Percentiles rank a stretch among this genome's conserved stretches.
These are phyloP conservation scores for Trichosporon coremiiforme DNA, from an alignment of 1,284 basidiomycete species.

Conservation along the genomic window DNA sequence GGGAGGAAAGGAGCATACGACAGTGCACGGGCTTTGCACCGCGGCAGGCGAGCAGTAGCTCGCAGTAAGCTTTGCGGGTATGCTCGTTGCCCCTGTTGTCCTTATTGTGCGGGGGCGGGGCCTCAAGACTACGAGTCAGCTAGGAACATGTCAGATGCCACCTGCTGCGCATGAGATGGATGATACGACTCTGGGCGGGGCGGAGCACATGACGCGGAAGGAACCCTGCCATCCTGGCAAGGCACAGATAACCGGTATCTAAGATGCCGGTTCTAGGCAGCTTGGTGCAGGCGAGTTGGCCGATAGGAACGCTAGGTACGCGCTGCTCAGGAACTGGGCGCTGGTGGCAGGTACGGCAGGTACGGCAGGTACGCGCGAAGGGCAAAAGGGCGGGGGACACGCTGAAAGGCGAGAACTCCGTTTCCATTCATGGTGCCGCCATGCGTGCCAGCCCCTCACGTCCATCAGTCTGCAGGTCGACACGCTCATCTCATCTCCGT, in stretches of 20 bases:
- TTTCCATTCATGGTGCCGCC: no score
- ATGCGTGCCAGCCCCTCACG: no score
- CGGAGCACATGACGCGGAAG: neutral
- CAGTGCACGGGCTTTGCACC: slow-evolving; percentile 3
- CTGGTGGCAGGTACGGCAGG: no score
- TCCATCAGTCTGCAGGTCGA: neutral
- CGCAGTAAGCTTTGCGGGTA: no score
- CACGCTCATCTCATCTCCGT: neutral
- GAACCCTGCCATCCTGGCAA: neutral
- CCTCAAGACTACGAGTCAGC: neutral
- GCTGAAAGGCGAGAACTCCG: neutral
- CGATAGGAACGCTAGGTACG: no score
- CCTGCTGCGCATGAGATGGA: no score
- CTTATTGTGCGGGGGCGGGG: neutral
- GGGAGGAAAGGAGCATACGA: neutral
- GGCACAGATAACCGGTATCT: neutral
- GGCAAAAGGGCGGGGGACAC: no score
- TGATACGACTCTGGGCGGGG: no score
- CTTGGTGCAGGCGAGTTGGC: neutral
- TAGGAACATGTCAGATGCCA: neutral
- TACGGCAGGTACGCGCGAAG: no score
- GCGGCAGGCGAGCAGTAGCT: neutral
- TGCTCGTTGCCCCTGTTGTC: no score
- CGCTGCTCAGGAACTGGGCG: no score
- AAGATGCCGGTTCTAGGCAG: neutral